Conservation (phyloP, 805 yeast genomes). For the Ogataea dorogensis region DNA sequence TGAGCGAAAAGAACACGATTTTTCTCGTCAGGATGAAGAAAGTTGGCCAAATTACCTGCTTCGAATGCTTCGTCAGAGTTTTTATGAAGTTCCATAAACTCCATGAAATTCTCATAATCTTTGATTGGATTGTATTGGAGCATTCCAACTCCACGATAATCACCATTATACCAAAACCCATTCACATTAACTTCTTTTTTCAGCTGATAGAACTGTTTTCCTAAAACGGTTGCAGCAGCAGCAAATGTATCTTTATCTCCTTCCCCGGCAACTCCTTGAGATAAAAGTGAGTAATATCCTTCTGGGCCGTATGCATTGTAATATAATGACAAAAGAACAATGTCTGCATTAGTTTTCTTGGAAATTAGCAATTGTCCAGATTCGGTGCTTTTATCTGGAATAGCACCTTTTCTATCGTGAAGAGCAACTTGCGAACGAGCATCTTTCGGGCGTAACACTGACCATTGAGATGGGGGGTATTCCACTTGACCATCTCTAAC, state of each 20-base stretch:
- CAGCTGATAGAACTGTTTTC: constrained; percentile 53
- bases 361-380: constrained; percentile 63
- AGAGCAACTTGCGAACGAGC: constrained; percentile 37
- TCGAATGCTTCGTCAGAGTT: constrained; percentile 20
- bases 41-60: constrained; percentile 11
- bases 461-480: constrained; percentile 21
- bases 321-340: constrained; percentile 54
- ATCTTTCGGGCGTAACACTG: constrained; percentile 17
- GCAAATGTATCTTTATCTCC: constrained; percentile 80
- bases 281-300: constrained; percentile 55
- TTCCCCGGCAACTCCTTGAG: constrained; percentile 67
- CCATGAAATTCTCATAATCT: constrained; percentile 30
- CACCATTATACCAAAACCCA: constrained; percentile 36
- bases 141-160: constrained; percentile 47
- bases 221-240: constrained; percentile 59
- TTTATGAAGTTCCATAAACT: constrained; percentile 20
- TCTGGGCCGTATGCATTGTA: constrained; percentile 61
- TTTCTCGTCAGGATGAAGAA: constrained; percentile 23
- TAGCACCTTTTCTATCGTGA: constrained; percentile 59
- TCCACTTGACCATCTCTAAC: constrained; percentile 35
- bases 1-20: constrained; percentile 33
- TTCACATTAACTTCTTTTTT: constrained; percentile 49
- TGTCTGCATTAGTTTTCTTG: constrained; percentile 52
- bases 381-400: constrained; percentile 62
- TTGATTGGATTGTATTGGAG: constrained; percentile 47